phyloP scores from a whole-genome alignment of 805 yeast species.

The Candida ortonii region DNA sequence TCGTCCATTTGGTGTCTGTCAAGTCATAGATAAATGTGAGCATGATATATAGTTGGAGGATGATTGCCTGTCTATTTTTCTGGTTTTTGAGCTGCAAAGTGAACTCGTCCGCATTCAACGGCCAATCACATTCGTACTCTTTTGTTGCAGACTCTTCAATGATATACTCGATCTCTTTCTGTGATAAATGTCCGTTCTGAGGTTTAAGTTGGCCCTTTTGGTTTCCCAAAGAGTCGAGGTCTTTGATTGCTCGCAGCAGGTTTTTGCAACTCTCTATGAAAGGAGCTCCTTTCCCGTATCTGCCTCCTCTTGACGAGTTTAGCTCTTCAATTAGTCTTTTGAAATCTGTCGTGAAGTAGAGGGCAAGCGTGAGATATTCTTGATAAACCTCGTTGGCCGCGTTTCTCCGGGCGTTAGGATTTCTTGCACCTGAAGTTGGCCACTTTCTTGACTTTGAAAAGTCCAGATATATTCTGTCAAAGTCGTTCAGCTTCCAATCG shows the following conservation, averaged over 20 bases:
- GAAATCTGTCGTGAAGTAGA: constrained; percentile 19
- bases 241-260: constrained; percentile 14
- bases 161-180: constrained; percentile 8
- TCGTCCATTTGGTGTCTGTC: constrained; percentile 20
- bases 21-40: constrained; percentile 21
- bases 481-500: constrained; percentile 28
- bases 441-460: constrained; percentile 19
- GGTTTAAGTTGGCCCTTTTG: constrained; percentile 1
- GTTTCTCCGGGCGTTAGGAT: constrained; percentile 10
- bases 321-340: constrained; percentile 18
- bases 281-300: constrained; percentile 13
- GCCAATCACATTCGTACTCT: constrained; percentile 30
- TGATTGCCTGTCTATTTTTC: constrained; percentile 17
- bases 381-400: constrained; percentile 10
- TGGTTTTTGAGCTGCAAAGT: constrained; percentile 17
- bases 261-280: constrained; percentile 14
- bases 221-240: constrained; percentile 11
- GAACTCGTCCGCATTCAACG: constrained; percentile 25
- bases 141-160: constrained; percentile 13
- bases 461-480: constrained; percentile 17
- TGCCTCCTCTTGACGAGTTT: constrained; percentile 12
- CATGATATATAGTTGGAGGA: constrained; percentile 27
- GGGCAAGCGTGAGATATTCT: constrained; percentile 18
- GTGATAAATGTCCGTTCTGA: constrained; percentile 3
- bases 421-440: constrained; percentile 12